Evolutionary conservation across 2,329 filamentous ascomycete genomes (phyloP), one percentile per base, ranked within the genome.

Genomic region (Lecanoromycetidae sp.): DNA sequence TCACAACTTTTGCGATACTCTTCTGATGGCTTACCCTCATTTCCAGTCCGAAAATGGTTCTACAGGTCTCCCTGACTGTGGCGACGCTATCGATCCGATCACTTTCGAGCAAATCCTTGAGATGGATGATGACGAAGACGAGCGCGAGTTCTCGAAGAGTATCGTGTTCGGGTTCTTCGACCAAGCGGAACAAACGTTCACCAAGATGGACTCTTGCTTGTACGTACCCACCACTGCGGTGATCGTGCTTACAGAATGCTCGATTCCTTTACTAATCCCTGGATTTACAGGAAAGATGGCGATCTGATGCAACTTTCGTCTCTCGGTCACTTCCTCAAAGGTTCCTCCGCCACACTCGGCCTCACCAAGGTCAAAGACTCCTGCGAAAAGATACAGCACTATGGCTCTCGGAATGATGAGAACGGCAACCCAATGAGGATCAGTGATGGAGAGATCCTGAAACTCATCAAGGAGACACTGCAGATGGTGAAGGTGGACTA

Each of bases 51-150:
- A 52, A 6, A 17, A 29, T 29, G 49, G 46, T 23, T 52, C 50
- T 6, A 26, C 19, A n/a, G 50, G 36, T 12, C 41, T 52, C 2
- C 71, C 72, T 50, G 77, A 84, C 51, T 77, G 87, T 55, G 80
- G 78, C 50, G 84, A 91, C 55, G 74, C 74, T 61, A 80, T 98
- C 66, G 90, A 96, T 64, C 68, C 72, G 52, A 63, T 66, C 46
- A 94, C 87, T 48, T 98, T 98, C 59, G 80, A 82, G 58, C 91
- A 96, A 71, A 96, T 98, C 63, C 77, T 96, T 53, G 91, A 96
- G 66, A 95, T 98, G 90, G 91, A 98, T 64, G 91, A 96, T 54
- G 84, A 85, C 54, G 82, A 85, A 56, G 77, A 80, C 9, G 84
- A 90, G 54, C 76, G 80, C 57, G 87, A 94, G 40, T 96, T 96